A percentile compares a stretch with the other conserved stretches of the same genome.
Evolutionary conservation across 139 green algal species (phyloP).

Genomic region (Trebouxia sp.): DNA sequence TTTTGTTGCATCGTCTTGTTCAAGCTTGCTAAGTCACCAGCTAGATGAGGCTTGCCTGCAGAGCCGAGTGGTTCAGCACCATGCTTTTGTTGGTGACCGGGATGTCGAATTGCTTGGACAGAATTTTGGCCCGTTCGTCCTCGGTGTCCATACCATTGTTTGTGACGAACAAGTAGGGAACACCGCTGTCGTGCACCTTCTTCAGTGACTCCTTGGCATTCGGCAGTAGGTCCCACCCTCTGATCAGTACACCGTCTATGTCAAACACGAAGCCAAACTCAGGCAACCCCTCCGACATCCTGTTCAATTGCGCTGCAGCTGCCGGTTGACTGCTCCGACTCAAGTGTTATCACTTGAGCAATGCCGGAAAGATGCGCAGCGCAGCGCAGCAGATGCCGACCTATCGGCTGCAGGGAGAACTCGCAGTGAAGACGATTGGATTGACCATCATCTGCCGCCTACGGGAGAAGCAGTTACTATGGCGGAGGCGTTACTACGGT

Average conservation of each 20-base stretch:
- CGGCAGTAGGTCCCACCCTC: slow-evolving; percentile 33
- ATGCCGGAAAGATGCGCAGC: too few relatives aligned
- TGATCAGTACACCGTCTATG: slow-evolving; percentile 42
- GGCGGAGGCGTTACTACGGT: too few relatives aligned
- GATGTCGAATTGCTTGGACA: slow-evolving; percentile 32
- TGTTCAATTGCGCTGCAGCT: not conserved
- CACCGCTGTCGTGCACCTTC: slow-evolving; percentile 33
- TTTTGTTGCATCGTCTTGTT: not conserved
- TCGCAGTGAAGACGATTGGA: too few relatives aligned
- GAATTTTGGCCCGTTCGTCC: slow-evolving; percentile 30
- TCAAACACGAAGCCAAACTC: slow-evolving; percentile 43
- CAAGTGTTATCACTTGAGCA: too few relatives aligned
- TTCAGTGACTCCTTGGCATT: slow-evolving; percentile 34
- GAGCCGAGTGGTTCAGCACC: slow-evolving; percentile 38
- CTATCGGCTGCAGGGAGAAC: too few relatives aligned
- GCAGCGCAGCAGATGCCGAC: too few relatives aligned
- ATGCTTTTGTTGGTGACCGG: slow-evolving; percentile 29
- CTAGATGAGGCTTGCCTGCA: slow-evolving; percentile 31
- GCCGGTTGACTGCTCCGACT: not conserved
- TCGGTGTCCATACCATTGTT: slow-evolving; percentile 45
- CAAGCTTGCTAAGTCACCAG: too few relatives aligned
- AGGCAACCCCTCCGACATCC: not conserved
- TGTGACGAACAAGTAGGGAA: slow-evolving; percentile 40
- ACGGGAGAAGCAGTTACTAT: too few relatives aligned
- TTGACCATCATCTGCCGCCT: too few relatives aligned